Evolutionary conservation across 441 rosid genomes (phyloP).

Genomic region (Gossypium gossypioides): DNA sequence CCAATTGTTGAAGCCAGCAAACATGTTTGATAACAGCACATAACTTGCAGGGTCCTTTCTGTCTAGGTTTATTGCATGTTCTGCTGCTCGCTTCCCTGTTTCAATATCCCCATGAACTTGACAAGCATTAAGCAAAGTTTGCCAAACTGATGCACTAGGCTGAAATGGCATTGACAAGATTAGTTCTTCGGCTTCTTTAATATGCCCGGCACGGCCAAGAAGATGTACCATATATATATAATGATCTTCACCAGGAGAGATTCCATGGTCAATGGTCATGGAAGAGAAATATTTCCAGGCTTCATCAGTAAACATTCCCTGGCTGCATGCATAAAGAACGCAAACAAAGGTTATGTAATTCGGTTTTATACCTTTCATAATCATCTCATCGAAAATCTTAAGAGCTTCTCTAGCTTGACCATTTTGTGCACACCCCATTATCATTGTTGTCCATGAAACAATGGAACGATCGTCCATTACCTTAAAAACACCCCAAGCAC

Average conservation of each 20-base stretch:
- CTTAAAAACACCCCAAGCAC: slow-evolving; percentile 27
- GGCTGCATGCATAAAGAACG: slow-evolving; percentile 34
- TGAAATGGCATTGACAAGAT: slow-evolving; percentile 33
- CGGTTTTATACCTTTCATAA: slow-evolving; percentile 21
- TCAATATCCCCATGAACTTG: slow-evolving; percentile 40
- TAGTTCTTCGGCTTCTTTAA: slow-evolving; percentile 42
- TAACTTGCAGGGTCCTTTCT: slow-evolving; percentile 34
- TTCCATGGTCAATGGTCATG: slow-evolving; percentile 29
- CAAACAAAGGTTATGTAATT: slow-evolving; percentile 28
- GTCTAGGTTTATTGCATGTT: slow-evolving; percentile 28
- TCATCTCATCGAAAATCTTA: slow-evolving; percentile 29
- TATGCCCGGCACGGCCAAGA: slow-evolving; percentile 36
- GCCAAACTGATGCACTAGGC: slow-evolving; percentile 44
- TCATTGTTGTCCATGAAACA: slow-evolving; percentile 35
- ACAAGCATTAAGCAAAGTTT: slow-evolving; percentile 43
- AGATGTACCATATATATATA: slow-evolving; percentile 45
- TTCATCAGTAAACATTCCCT: slow-evolving; percentile 29
- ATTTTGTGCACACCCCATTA: slow-evolving; percentile 36
- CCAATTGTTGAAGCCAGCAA: slow-evolving; percentile 43
- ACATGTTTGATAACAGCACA: slow-evolving; percentile 39
- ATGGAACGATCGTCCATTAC: slow-evolving; percentile 24
- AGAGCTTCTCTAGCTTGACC: slow-evolving; percentile 31
- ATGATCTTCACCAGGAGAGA: slow-evolving; percentile 43
- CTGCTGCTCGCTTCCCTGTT: slow-evolving; percentile 35
- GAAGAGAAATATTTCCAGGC: slow-evolving; percentile 32